These are phyloP conservation scores for Phytomonas sp. DNA, from an alignment of 208 protist genomes.

Conservation along the genomic window DNA sequence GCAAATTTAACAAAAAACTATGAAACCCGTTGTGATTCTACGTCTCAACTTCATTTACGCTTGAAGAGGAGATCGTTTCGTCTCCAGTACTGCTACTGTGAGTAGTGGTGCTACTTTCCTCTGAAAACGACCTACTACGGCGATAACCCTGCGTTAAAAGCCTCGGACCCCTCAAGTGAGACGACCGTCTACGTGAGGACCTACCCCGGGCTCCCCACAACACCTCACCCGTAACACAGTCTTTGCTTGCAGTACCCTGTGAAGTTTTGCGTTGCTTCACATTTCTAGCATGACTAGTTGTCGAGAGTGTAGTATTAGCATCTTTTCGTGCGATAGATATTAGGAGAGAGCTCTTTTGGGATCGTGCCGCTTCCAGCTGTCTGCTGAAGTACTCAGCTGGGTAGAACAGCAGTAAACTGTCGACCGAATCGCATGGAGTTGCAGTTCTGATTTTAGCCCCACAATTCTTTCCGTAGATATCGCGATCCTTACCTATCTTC, in stretches of 20 bases:
- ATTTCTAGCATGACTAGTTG: not conserved
- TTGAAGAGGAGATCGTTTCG: not conserved
- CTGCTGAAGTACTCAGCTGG: conserved; percentile 1
- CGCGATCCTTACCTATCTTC: not conserved
- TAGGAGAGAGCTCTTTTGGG: not conserved
- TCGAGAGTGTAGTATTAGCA: not conserved
- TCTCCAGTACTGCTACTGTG: not conserved
- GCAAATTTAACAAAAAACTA: not conserved
- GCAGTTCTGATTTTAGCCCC: not conserved
- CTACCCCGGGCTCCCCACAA: not conserved
- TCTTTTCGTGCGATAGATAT: not conserved
- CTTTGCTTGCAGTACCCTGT: not conserved
- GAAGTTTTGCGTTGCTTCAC: not conserved
- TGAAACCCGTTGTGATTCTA: not conserved
- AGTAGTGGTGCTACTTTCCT: not conserved
- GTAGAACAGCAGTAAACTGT: not conserved
- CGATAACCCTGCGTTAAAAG: not conserved
- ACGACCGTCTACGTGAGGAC: not conserved
- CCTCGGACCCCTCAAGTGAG: not conserved
- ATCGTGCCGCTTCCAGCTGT: not conserved
- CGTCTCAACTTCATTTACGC: not conserved
- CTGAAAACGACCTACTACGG: not conserved
- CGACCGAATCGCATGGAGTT: not conserved
- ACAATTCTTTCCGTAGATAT: not conserved
- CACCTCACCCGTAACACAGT: not conserved